Evolutionary conservation across 805 yeast genomes (phyloP).

Genomic region (Wickerhamomyces silvicola): DNA sequence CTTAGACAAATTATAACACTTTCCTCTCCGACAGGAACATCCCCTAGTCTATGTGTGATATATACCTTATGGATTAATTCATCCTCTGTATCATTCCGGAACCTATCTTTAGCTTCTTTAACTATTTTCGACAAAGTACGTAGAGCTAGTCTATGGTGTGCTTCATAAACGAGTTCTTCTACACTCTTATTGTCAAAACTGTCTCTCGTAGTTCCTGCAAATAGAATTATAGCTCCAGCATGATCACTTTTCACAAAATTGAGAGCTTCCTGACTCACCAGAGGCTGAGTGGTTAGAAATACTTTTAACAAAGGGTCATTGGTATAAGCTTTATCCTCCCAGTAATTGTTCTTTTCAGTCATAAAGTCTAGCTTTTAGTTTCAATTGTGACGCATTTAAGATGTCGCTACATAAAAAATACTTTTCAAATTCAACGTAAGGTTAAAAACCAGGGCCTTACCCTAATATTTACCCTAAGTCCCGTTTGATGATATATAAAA

Average conservation of each 20-base stretch:
- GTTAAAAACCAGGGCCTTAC: no score
- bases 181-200: slow-evolving; percentile 36
- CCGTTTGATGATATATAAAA: no score
- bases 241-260: slow-evolving; percentile 35
- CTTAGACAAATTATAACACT: slow-evolving; percentile 39
- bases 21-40: slow-evolving; percentile 41
- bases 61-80: slow-evolving; percentile 29
- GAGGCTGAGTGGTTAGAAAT: slow-evolving; percentile 18
- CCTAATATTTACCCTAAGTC: no score
- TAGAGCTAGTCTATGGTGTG: slow-evolving; percentile 36
- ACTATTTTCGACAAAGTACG: slow-evolving; percentile 31
- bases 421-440: no score
- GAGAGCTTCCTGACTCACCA: slow-evolving; percentile 19
- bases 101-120: slow-evolving; percentile 23
- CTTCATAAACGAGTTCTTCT: slow-evolving; percentile 36
- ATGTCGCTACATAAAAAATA: no score
- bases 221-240: slow-evolving; percentile 44
- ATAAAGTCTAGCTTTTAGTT: neutral
- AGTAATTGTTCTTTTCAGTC: slow-evolving; percentile 2
- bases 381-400: no score
- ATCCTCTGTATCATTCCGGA: slow-evolving; percentile 14
- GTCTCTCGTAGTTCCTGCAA: slow-evolving; percentile 46
- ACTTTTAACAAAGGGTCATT: slow-evolving; percentile 11
- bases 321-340: slow-evolving; percentile 4
- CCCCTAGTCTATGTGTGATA: slow-evolving; percentile 40